Conservation (phyloP, 1,284 basidiomycete species). For the Phenoliferia sp. region DNA sequence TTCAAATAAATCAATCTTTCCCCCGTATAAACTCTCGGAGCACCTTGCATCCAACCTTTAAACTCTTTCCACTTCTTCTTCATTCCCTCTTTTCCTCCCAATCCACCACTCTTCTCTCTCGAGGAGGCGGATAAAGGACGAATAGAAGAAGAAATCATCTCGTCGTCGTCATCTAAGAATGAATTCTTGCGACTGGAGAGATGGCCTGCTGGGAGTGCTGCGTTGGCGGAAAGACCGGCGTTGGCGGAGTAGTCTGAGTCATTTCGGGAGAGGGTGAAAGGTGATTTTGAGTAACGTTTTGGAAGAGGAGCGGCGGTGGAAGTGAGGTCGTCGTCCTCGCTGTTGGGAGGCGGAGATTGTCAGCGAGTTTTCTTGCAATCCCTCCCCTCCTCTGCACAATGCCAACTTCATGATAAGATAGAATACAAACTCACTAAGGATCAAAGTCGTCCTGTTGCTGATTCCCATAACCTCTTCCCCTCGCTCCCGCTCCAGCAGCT, state of each 20-base stretch:
- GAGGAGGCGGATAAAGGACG: not conserved
- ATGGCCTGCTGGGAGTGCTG: constrained; percentile 21
- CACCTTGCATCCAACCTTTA: constrained; percentile 9
- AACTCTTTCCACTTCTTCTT: constrained; percentile 6
- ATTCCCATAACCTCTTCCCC: constrained; percentile 11
- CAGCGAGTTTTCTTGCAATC: not conserved
- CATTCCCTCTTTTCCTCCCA: not conserved
- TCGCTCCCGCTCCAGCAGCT: too few species aligned
- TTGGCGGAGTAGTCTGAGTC: constrained; percentile 10
- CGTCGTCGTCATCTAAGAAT: constrained; percentile 34
- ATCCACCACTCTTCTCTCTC: constrained; percentile 1
- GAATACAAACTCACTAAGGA: constrained; percentile 15
- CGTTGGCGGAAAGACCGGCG: constrained; percentile 17
- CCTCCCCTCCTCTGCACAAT: constrained; percentile 10
- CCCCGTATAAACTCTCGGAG: constrained; percentile 24
- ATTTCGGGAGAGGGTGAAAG: not conserved
- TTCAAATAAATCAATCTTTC: constrained; percentile 34
- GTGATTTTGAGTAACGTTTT: not conserved
- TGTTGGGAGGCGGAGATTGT: too few species aligned
- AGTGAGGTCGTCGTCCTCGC: constrained; percentile 7
- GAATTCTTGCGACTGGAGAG: constrained; percentile 5
- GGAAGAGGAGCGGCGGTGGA: not conserved
- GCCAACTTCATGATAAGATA: not conserved
- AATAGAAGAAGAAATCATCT: constrained; percentile 10
- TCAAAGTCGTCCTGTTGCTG: constrained; percentile 30